Base-by-base conservation (phyloP, 1,284 basidiomycete species). In the Trichosporon asahii region DNA sequence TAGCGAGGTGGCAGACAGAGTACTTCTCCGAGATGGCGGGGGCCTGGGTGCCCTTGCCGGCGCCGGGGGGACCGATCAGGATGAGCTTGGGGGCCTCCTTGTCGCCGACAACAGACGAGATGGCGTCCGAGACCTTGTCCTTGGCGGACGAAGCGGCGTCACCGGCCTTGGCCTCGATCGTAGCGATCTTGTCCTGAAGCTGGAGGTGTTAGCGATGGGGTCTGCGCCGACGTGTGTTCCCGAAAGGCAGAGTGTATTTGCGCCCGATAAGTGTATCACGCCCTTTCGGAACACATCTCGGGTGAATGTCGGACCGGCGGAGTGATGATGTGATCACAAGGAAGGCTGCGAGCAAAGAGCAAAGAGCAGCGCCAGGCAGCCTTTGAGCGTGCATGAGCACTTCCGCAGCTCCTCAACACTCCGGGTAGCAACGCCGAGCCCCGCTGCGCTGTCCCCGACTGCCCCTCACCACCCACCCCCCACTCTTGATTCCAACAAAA, bases 11-110 rank as follows among this genome's bases (percentile, higher is more conserved):
- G 87, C 96, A 99, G 67, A 99, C 90, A 82, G 93, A 94, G 88
- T 92, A 99, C 82, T 93, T 89, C 74, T 95, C 90, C 66, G 91
- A 89, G 85, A 99, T 96, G 83, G 88, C 89, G 27, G 97, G 96
- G 1, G 95, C 96, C 84, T 99, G 96, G 1, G 96, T 99, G 64
- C 96, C 96, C 88, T 99, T 99, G 76, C 94, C 94, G 78, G 96
- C 94, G 78, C 96, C 96, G 64, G 96, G 96, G 75, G 96, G 96
- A 71, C 96, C 96, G 79, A 99, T 88, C 75, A 99, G 88, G 78
- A 99, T 94, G 76, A 95, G 91, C 95, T 88, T 74, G 93, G 87
- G 84, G 92, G 91, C 61, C 14, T 79, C 78, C 31, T 75, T 67
- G 66, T 78, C 76, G 44, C 76, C 81, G 79, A 89, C 88, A 29